Evolutionary conservation across 768 basidiomycete genomes (phyloP), one percentile per base, ranked within the genome.

Genomic region (Pholiota microspora): DNA sequence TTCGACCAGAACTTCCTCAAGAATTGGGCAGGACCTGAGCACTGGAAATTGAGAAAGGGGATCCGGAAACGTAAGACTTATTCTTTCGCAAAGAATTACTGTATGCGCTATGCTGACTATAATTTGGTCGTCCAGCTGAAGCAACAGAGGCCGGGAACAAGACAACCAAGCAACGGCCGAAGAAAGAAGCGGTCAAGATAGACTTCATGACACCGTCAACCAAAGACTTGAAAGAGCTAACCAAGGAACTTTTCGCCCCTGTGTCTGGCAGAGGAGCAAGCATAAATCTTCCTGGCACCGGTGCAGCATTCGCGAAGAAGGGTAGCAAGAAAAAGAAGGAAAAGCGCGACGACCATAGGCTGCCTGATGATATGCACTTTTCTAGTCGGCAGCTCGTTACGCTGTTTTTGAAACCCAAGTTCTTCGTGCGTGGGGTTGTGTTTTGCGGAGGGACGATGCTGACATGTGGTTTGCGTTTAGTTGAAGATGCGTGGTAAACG

Each of bases 331-430:
- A 73, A 69, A 84, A 77, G 67, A 81, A 80, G 54, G 86, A 85
- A 64, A 90, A 85, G 66, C 80, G 83, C 23, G 84, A 87, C 55
- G 84, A 88, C 47, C 87, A 92, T 60, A 80, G 84, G 7, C 74
- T 98, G 40, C 97, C 97, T 1, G 94, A 98, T 62, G 97, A 99
- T 67, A 95, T 96, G 89, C 95, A 98, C 69, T 99, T 99, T 69
- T 89, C 89, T 25, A 92, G 88, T 65, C 77, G 86, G 59, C 91
- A 97, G 62, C 79, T 99, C 10, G 83, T 99, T 16, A 88, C 94
- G 6, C 70, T 99, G 47, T 99, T 98, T 78, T 70, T 97, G 65
- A 99, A 99, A 71, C 96, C 96, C 31, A 94, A 94, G 67, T 98
- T 95, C 66, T 86, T 86, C 51, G 94, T 98, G 67, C 45, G 89